Evolutionary conservation across 768 basidiomycete species (phyloP).

Genomic region (Termitomyces sp.): DNA sequence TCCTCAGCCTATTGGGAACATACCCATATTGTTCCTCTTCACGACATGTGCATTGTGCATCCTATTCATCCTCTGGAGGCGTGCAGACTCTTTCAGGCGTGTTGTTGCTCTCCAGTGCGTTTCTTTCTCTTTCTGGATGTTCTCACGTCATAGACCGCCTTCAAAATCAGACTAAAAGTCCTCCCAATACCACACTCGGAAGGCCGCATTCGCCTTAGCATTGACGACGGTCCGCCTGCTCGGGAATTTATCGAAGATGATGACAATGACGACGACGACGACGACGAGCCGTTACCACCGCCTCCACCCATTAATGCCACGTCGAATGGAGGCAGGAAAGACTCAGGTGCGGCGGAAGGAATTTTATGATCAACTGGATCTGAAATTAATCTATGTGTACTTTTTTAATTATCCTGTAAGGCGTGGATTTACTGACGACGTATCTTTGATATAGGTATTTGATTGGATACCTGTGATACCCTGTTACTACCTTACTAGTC

Average conservation of each 20-base stretch:
- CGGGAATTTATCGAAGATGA: constrained; percentile 45
- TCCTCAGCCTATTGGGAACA: constrained; percentile 62
- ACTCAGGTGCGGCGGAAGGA: neutral
- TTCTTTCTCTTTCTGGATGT: neutral
- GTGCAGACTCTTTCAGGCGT: constrained; percentile 49
- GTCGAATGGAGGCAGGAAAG: neutral
- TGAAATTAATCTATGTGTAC: neutral
- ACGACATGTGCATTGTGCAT: constrained; percentile 55
- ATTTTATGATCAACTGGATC: neutral
- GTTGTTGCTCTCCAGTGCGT: constrained; percentile 65
- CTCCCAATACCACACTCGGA: constrained; percentile 42
- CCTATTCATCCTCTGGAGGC: constrained; percentile 62
- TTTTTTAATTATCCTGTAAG: neutral
- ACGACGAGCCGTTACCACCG: constrained; percentile 8
- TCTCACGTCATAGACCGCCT: neutral
- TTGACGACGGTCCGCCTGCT: constrained; percentile 69
- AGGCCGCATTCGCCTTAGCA: constrained; percentile 62
- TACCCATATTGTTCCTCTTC: constrained; percentile 49
- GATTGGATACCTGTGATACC: neutral
- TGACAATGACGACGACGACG: constrained; percentile 47
- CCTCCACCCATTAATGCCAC: neutral
- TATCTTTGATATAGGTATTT: neutral
- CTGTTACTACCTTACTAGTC: neutral
- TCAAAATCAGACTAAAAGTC: constrained; percentile 45
- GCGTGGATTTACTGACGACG: neutral